phyloP scores from a whole-genome alignment of 352 stramenopile species.

The Globisporangium spinosum region DNA sequence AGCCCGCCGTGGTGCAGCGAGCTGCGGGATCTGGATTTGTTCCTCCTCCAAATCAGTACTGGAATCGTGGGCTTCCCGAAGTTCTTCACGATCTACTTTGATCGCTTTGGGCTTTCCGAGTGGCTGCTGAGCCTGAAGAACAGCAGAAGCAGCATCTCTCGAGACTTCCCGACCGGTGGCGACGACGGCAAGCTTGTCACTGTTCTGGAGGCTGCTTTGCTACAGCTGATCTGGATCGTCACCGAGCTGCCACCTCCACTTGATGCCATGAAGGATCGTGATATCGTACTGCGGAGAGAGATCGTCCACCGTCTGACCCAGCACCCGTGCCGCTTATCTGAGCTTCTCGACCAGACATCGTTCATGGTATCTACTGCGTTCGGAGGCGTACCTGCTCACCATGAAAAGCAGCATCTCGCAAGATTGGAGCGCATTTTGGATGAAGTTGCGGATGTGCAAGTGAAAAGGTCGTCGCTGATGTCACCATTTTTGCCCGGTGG shows the following conservation, averaged over 20 bases:
- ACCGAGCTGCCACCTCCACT: slow-evolving; percentile 78
- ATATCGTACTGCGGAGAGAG: slow-evolving; percentile 76
- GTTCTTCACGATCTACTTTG: slow-evolving; percentile 79
- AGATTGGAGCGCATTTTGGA: slow-evolving; percentile 61
- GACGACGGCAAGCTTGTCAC: slow-evolving; percentile 61
- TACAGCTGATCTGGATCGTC: slow-evolving; percentile 84
- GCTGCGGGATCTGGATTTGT: slow-evolving; percentile 70
- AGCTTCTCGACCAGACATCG: slow-evolving; percentile 75
- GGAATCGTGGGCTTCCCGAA: slow-evolving; percentile 55
- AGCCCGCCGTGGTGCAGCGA: slow-evolving; percentile 69
- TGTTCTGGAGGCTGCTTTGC: slow-evolving; percentile 73
- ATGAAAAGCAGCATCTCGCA: slow-evolving; percentile 64
- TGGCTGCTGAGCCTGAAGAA: slow-evolving; percentile 69
- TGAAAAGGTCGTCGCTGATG: slow-evolving; percentile 36
- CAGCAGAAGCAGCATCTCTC: slow-evolving; percentile 43
- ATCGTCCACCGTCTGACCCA: slow-evolving; percentile 83
- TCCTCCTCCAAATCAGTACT: slow-evolving; percentile 65
- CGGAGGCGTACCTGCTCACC: slow-evolving; percentile 50
- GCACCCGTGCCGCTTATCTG: slow-evolving; percentile 65
- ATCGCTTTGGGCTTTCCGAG: slow-evolving; percentile 73
- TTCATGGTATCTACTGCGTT: slow-evolving; percentile 73
- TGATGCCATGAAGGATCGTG: slow-evolving; percentile 52
- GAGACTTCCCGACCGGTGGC: slow-evolving; percentile 22
- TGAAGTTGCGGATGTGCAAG: slow-evolving; percentile 69
- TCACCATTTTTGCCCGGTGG: slow-evolving; percentile 27